Percentiles rank a stretch among this genome's conserved stretches.
These are phyloP conservation scores for Tympanopsis confertula DNA, from an alignment of 2,329 filamentous ascomycete genomes.

Conservation along the genomic window DNA sequence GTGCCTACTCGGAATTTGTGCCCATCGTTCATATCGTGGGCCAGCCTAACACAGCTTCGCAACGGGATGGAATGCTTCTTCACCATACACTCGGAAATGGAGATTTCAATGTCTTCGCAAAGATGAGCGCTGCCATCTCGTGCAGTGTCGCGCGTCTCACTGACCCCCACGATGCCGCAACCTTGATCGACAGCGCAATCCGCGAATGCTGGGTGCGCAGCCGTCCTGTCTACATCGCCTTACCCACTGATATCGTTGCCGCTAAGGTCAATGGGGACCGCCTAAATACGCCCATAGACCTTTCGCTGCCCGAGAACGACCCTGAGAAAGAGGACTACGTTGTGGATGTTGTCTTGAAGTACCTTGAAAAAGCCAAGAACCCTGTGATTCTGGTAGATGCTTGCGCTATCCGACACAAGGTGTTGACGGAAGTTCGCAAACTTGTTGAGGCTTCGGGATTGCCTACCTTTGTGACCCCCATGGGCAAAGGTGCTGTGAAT, in stretches of 20 bases:
- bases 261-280: conserved; percentile 65
- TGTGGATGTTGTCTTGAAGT: conserved; percentile 66
- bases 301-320: conserved; percentile 54
- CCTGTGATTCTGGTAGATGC: conserved; percentile 75
- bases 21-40: conserved; percentile 57
- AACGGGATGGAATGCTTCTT: conserved; percentile 32
- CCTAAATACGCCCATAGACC: conserved; percentile 59
- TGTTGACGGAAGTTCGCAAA: conserved; percentile 59
- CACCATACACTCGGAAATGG: conserved; percentile 69
- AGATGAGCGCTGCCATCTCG: conserved; percentile 65
- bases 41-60: conserved; percentile 31
- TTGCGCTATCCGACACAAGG: conserved; percentile 67
- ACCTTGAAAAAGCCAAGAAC: conserved; percentile 59
- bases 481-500: conserved; percentile 77
- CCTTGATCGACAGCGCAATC: conserved; percentile 68
- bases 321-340: conserved; percentile 67
- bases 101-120: conserved; percentile 71
- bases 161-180: conserved; percentile 57
- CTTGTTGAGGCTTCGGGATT: conserved; percentile 63
- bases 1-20: conserved; percentile 63
- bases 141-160: conserved; percentile 61
- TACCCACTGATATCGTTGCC: conserved; percentile 71
- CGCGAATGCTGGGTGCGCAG: conserved; percentile 63
- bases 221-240: conserved; percentile 71
- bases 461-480: conserved; percentile 78